Base-by-base conservation (phyloP, 176 grass and related monocot species). In the Carex scoparia region DNA sequence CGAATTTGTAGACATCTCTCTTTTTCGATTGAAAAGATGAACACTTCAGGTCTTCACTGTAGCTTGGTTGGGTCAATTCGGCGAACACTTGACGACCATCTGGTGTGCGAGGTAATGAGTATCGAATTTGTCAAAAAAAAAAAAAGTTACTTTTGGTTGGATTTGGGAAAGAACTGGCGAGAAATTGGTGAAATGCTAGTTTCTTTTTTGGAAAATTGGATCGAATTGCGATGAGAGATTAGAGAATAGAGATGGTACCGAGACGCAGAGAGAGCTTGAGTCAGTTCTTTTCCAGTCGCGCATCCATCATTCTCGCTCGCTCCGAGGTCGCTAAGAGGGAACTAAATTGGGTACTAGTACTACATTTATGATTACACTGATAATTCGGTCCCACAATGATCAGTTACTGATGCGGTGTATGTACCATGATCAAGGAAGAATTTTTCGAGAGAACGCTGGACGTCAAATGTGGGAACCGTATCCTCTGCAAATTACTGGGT, bases 71-170 rank as follows among this genome's bases (percentile, higher is more conserved):
- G 23, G 64, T 83, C 81, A 83, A 83, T 83, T 69, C 63, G 51
- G 5, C 63, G 63, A 69, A 83, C 62, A 83, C 59, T 66, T 83
- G 5, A 51, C 61, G 61, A 44, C 7, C 74, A 58, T 79, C 51
- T 19, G 38, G 69, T 8, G 69, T 46, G 38, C 37, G 10, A 72
- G 38, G 38, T 19, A 72, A 46, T n/a, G 48, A 6, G 2, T 58
- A 57, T 79, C 74, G 1, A 58, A 37, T 79, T 79, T 18, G 51
- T 16, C 27, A 28, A 19, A n/a, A 42, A 16, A 42, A 42, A 46
- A 8, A 8, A 14, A 0, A 16, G 1, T 10, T 78, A 58, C 18
- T 27, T 78, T 57, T 15, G 12, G 53, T 78, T 33, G 28, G 74
- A 32, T 57, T 57, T 33, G 5, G 30, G 30, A 16, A 79, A 9